Evolutionary conservation across 805 yeast genomes (phyloP), one percentile per base, ranked within the genome.

Genomic region (Metschnikowia similis): DNA sequence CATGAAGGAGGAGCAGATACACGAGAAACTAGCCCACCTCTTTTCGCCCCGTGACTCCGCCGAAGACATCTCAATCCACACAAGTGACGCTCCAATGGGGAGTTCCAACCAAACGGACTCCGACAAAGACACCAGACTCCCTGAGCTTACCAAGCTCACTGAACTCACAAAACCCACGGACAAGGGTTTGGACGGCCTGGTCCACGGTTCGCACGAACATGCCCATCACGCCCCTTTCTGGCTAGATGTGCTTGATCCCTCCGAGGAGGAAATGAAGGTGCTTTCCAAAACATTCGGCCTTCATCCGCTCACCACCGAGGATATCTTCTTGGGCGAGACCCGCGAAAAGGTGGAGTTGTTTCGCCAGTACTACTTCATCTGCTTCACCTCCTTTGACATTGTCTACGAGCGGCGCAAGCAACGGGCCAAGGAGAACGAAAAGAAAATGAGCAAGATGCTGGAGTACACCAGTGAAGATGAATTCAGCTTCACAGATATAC

Each of bases 251-350:
- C 71, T 88, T 50, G 86, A 89, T 61, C 99, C 99, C 9, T 87
- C 96, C 0, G 98, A 94, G 62, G 97, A 90, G 57, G 99, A 92
- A 66, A 89, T 94, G 96, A 90, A 92, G 61, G 94, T 86, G 0
- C 59, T 92, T 11, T 82, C 95, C 28, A 89, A 89, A 60, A 83
- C 97, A 0, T 92, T 92, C 70, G 96, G 96, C 0, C 89, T 92
- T 49, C 99, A 92, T 67, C 99, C 99, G 0, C 77, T 92, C 59
- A 92, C 99, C 0, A 88, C 97, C 0, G 99, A 92, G 64, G 99
- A 92, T 69, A 91, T 92, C 43, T 86, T 87, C 52, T 69, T 91
- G 30, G 96, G 96, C 1, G 99, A 92, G 64, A 87, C 96, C 0
- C 81, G 98, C 56, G 99, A 92, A 66, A 92, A 92, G 63, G 97